Percentiles rank a stretch among this genome's conserved stretches.
Conservation (phyloP, 495 filamentous ascomycete genomes). For the Hypoxylon cercidicola region DNA sequence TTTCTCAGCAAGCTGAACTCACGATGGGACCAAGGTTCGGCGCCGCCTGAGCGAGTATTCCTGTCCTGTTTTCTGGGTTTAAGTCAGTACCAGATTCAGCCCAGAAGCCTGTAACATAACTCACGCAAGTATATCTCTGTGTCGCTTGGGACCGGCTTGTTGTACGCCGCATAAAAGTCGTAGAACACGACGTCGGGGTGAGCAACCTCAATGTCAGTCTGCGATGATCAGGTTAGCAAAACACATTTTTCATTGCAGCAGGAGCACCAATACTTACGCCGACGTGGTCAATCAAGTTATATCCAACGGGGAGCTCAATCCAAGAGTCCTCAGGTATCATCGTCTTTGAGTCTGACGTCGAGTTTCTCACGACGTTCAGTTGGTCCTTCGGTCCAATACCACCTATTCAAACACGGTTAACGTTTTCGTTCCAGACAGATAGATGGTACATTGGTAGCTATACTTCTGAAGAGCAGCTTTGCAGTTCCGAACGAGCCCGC, state of each 20-base stretch:
- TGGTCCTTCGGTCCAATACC: slow-evolving; percentile 65
- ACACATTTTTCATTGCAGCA: background rate
- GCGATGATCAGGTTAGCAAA: background rate
- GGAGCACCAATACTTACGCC: slow-evolving; percentile 46
- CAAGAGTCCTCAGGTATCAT: slow-evolving; percentile 60
- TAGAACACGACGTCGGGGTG: slow-evolving; percentile 64
- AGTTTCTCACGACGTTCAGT: slow-evolving; percentile 59
- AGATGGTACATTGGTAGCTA: background rate
- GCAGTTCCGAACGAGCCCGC: slow-evolving; percentile 70
- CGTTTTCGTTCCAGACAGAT: background rate
- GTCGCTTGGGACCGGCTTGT: slow-evolving; percentile 41
- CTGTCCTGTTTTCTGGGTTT: slow-evolving; percentile 57
- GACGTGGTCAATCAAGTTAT: slow-evolving; percentile 71
- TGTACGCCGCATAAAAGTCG: slow-evolving; percentile 65
- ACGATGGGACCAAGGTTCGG: slow-evolving; percentile 64
- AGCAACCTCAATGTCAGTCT: slow-evolving; percentile 65
- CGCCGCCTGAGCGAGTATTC: slow-evolving; percentile 69
- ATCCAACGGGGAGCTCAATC: slow-evolving; percentile 72
- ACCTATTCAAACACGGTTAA: slow-evolving; percentile 41
- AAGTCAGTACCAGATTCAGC: slow-evolving; percentile 32
- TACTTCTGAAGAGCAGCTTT: slow-evolving; percentile 63
- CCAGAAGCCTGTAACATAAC: background rate
- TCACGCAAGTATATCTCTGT: slow-evolving; percentile 41
- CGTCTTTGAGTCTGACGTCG: slow-evolving; percentile 52
- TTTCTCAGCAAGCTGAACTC: slow-evolving; percentile 26